These are phyloP conservation scores for Ceratonia siliqua DNA, from an alignment of 306 rosid genomes.

Conservation along the genomic window DNA sequence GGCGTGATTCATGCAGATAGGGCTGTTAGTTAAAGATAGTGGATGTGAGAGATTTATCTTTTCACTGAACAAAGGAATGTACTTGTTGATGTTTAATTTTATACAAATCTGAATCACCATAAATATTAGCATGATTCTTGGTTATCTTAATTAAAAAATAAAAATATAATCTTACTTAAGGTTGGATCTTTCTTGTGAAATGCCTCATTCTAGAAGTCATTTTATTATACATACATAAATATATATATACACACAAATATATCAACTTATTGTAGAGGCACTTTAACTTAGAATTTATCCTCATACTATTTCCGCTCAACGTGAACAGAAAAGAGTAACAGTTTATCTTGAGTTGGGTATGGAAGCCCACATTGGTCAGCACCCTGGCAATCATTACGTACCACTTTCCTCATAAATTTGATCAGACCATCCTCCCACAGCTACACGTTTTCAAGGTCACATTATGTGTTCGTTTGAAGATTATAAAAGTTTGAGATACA, in stretches of 20 bases:
- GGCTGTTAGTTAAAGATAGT: constrained; percentile 53
- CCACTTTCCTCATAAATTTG: constrained; percentile 3
- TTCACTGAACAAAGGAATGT: background rate
- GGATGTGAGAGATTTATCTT: background rate
- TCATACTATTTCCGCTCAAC: background rate
- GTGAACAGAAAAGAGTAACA: background rate
- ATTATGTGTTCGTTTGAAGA: background rate
- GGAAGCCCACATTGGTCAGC: background rate
- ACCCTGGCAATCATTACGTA: background rate
- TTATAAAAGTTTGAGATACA: background rate
- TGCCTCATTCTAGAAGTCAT: background rate
- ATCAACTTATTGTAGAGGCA: background rate
- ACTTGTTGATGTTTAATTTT: background rate
- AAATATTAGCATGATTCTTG: constrained; percentile 7
- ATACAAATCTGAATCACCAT: background rate
- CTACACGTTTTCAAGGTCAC: constrained; percentile 9
- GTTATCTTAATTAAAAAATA: background rate
- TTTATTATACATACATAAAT: no score
- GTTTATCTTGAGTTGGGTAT: background rate
- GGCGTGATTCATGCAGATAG: constrained; percentile 96
- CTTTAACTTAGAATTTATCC: background rate
- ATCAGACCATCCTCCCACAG: background rate
- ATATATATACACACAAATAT: no score
- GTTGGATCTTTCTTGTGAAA: background rate
- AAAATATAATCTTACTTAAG: background rate